phyloP scores from a whole-genome alignment of 495 filamentous ascomycete genomes.

The Apiosordaria backusii region DNA sequence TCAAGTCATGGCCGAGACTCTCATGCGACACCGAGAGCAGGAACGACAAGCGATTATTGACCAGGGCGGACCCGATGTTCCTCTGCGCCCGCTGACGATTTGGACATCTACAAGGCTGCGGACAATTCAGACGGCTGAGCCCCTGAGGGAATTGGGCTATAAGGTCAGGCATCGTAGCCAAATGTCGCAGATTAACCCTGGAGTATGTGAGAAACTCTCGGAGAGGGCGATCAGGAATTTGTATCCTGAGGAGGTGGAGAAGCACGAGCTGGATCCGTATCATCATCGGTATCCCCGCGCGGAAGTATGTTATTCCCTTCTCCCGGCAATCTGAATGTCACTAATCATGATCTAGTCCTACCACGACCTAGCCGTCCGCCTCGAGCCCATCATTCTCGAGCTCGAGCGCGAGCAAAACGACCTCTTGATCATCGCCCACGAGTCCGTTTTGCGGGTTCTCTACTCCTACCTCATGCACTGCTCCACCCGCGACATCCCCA shows the following conservation, averaged over 20 bases:
- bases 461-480: slow-evolving; percentile 99
- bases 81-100: slow-evolving; percentile 75
- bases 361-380: slow-evolving; percentile 92
- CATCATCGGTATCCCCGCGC: slow-evolving; percentile 95
- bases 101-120: slow-evolving; percentile 93
- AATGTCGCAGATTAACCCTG: slow-evolving; percentile 94
- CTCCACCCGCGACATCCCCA: slow-evolving; percentile 92
- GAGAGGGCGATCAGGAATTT: slow-evolving; percentile 71
- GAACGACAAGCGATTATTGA: slow-evolving; percentile 68
- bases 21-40: slow-evolving; percentile 75
- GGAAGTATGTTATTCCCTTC: slow-evolving; percentile 57
- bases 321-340: neutral
- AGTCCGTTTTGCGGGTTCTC: slow-evolving; percentile 90
- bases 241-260: slow-evolving; percentile 84
- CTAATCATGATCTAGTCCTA: slow-evolving; percentile 64
- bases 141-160: slow-evolving; percentile 72
- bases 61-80: slow-evolving; percentile 62
- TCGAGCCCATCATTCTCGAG: slow-evolving; percentile 98
- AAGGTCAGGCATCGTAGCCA: slow-evolving; percentile 86
- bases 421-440: slow-evolving; percentile 94
- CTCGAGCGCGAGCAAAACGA: slow-evolving; percentile 96
- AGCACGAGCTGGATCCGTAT: slow-evolving; percentile 93
- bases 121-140: slow-evolving; percentile 86
- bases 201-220: slow-evolving; percentile 85
- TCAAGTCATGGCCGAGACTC: slow-evolving; percentile 75